Evolutionary conservation across 1,284 basidiomycete species (phyloP), one percentile per base, ranked within the genome.

Genomic region (Leccinum griseonigrum): DNA sequence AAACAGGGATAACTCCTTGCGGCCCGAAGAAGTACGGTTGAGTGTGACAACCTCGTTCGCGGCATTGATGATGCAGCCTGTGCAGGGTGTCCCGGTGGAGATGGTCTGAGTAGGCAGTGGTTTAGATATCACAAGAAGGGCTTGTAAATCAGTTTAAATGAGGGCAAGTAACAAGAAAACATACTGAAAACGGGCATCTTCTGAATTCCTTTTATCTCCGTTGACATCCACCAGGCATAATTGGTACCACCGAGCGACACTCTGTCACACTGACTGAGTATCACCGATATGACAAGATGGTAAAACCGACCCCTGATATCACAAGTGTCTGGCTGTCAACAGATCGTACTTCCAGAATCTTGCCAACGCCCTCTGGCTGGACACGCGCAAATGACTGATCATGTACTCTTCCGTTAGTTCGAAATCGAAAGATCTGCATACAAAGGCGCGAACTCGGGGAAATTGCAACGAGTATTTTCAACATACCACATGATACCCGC

Each of bases 241-340:
- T n/a, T 64, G 65, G 50, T 73, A 71, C 71, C 74, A 64, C 32
- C 48, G 59, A 31, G 61, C 71, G 1, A 56, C 18, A 16, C 34
- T 63, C 72, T 71, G 53, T 16, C 8, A 38, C 50, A 31, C 7
- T 31, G 34, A 36, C 11, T 71, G 22, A 73, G 68, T 29, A 2
- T 55, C 26, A 54, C 9, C 56, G 46, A 31, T 7, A 9, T 18
- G 1, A 3, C 11, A 54, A 31, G 7, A 43, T 3, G 16, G 4
- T 1, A 8, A 54, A 36, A 72, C 73, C 28, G 22, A 71, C 70
- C 51, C 74, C 69, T 32, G 73, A 59, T 8, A 74, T 63, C 31
- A 67, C 66, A 40, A 75, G 52, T 1, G 62, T 57, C 52, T 73
- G 62, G 48, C 50, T 59, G 28, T 75, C 69, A 43, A 71, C 26